Evolutionary conservation across 345 rosid species (phyloP).

Genomic region (Sisymbrium irio): DNA sequence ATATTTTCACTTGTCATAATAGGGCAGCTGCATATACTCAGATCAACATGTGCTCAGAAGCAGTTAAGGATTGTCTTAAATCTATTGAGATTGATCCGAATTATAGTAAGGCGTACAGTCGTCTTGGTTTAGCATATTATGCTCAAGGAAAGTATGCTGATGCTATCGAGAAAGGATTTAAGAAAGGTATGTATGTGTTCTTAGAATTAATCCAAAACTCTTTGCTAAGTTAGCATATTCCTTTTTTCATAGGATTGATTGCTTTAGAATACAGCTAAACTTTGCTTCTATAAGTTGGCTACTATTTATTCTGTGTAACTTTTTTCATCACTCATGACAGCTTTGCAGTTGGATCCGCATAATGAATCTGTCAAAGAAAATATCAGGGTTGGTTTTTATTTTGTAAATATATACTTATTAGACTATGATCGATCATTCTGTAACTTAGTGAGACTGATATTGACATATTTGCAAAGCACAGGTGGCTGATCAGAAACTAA

Average conservation of each 20-base stretch:
- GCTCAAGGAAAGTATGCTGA: constrained; percentile 71
- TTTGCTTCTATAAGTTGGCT: constrained; percentile 12
- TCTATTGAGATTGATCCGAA: constrained; percentile 73
- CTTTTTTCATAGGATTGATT: neutral
- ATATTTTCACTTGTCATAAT: constrained; percentile 19
- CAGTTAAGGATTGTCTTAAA: constrained; percentile 70
- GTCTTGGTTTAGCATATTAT: constrained; percentile 81
- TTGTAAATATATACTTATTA: neutral
- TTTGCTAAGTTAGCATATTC: constrained; percentile 3
- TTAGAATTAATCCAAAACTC: neutral
- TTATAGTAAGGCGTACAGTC: constrained; percentile 88
- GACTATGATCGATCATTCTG: neutral
- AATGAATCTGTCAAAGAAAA: constrained; percentile 74
- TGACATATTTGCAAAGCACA: constrained; percentile 9
- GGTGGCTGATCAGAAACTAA: constrained; percentile 73
- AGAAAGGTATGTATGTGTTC: constrained; percentile 54
- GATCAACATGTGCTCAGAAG: constrained; percentile 58
- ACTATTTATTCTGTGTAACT: constrained; percentile 9
- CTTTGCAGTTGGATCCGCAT: constrained; percentile 74
- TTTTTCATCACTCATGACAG: constrained; percentile 42
- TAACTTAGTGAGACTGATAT: neutral
- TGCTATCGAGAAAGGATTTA: constrained; percentile 83
- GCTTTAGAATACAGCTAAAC: neutral
- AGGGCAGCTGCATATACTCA: constrained; percentile 94
- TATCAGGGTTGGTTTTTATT: constrained; percentile 51